These are phyloP conservation scores for Cryphonectria radicalis DNA, from an alignment of 2,329 filamentous ascomycete species.

Conservation along the genomic window DNA sequence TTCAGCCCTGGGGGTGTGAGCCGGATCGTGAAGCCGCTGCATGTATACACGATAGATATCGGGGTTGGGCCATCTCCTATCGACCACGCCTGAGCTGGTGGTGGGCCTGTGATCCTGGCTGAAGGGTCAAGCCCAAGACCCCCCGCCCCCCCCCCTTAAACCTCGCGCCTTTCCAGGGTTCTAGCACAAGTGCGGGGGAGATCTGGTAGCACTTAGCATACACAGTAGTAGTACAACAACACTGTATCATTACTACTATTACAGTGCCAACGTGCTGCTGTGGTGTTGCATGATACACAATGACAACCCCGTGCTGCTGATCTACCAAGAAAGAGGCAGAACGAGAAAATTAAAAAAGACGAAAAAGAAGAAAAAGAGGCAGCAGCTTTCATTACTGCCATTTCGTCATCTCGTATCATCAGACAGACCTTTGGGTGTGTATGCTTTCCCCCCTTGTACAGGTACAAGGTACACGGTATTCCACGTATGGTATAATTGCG, in stretches of 20 bases:
- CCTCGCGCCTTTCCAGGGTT: background rate
- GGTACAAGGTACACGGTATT: background rate
- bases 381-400: background rate
- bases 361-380: background rate
- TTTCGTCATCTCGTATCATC: background rate
- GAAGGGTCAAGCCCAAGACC: background rate
- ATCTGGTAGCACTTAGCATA: too few species aligned
- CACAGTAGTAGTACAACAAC: background rate
- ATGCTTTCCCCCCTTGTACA: background rate
- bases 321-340: background rate
- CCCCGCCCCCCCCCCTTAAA: too few species aligned
- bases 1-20: conserved; percentile 13
- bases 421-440: background rate
- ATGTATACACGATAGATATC: conserved; percentile 24
- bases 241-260: background rate
- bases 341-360: background rate
- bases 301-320: background rate
- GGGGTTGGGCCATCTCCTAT: conserved; percentile 24
- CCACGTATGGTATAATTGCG: background rate
- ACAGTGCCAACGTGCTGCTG: background rate
- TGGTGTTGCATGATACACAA: background rate
- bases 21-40: conserved; percentile 23
- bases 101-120: background rate
- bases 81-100: conserved; percentile 17
- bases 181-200: background rate